A percentile compares a stretch with the other conserved stretches of the same genome.
These are phyloP conservation scores for Chlorella sorokiniana DNA, from an alignment of 139 green algal species.

Conservation along the genomic window DNA sequence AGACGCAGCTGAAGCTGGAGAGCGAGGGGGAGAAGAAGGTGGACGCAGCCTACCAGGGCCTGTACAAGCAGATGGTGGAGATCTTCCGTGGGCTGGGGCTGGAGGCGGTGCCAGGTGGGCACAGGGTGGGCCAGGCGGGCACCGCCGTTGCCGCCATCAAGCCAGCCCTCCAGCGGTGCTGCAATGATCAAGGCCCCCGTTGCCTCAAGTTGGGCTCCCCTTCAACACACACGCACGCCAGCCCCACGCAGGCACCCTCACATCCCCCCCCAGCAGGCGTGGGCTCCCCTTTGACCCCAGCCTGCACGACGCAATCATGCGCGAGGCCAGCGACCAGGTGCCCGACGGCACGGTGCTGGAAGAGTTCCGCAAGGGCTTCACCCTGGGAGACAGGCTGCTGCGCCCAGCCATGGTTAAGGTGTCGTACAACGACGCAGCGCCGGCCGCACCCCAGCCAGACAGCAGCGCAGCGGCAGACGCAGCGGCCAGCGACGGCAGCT, in stretches of 20 bases:
- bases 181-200: no score
- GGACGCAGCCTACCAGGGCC: constrained; percentile 83
- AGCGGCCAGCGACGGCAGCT: no score
- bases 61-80: constrained; percentile 98
- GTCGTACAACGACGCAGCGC: constrained; percentile 23
- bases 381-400: constrained; percentile 84
- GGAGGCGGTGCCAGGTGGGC: constrained; percentile 72
- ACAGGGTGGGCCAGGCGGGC: no score
- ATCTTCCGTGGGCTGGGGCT: constrained; percentile 87
- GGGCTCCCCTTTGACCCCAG: constrained; percentile 92
- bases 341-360: constrained; percentile 84
- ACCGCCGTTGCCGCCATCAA: no score
- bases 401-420: constrained; percentile 98
- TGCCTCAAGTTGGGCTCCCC: no score
- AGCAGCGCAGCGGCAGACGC: neutral
- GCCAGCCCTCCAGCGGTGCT: no score
- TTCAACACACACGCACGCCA: no score
- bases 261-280: constrained; percentile 23
- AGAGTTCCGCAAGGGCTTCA: constrained; percentile 97
- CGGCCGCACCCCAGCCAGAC: neutral
- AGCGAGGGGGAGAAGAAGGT: constrained; percentile 94
- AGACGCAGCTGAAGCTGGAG: constrained; percentile 80
- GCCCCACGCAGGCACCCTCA: neutral
- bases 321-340: constrained; percentile 74
- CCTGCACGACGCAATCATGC: constrained; percentile 96